phyloP scores from a whole-genome alignment of 2,329 filamentous ascomycete genomes.

The Fonsecaea nubica region DNA sequence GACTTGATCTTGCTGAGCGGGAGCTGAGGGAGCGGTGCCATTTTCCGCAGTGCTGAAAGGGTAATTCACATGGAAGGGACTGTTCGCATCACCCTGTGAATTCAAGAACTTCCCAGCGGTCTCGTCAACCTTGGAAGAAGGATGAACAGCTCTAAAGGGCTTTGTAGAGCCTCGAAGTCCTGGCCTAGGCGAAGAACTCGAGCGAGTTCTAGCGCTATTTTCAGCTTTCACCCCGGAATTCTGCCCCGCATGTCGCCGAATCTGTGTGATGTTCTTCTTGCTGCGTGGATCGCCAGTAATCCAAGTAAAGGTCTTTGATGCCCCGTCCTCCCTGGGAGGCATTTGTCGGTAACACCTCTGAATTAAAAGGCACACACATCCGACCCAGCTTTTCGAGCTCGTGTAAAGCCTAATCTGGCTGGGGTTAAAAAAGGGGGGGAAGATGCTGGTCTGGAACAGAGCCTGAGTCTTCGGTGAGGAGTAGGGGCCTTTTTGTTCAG shows the following conservation, averaged over 20 bases:
- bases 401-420: neutral
- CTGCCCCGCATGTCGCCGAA: conserved; percentile 31
- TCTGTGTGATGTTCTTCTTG: conserved; percentile 32
- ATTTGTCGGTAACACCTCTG: conserved; percentile 30
- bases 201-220: conserved; percentile 8
- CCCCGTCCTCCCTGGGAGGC: conserved; percentile 30
- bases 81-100: neutral
- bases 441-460: conserved; percentile 5
- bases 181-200: conserved; percentile 9
- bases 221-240: conserved; percentile 23
- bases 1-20: neutral
- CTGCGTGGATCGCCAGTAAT: conserved; percentile 32
- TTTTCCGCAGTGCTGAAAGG: neutral
- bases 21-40: neutral
- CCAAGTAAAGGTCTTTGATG: conserved; percentile 28
- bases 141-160: conserved; percentile 6
- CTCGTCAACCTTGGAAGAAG: neutral
- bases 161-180: conserved; percentile 11
- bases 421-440: neutral
- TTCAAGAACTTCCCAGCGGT: neutral
- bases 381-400: conserved; percentile 12
- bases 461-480: conserved; percentile 4
- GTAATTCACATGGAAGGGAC: neutral
- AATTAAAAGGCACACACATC: conserved; percentile 14
- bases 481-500: conserved; percentile 9